Evolutionary conservation across 352 stramenopile species (phyloP).

Genomic region (Globisporangium nunn): DNA sequence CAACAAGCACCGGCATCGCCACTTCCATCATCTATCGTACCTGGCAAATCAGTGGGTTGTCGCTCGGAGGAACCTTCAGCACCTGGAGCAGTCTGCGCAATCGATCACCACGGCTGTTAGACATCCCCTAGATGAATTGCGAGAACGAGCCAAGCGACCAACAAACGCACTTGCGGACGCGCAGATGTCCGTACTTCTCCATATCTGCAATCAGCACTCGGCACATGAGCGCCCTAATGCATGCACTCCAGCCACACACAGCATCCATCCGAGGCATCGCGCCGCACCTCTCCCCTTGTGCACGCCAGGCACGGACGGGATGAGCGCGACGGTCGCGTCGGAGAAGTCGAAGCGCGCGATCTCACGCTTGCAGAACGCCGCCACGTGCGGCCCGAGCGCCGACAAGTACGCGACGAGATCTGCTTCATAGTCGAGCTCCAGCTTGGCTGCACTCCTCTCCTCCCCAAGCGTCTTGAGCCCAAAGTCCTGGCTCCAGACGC

Average conservation of each 20-base stretch:
- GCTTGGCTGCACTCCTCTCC: constrained; percentile 4
- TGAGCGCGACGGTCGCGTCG: constrained; percentile 38
- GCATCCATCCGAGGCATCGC: not conserved
- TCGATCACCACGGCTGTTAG: too few species aligned
- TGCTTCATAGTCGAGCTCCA: constrained; percentile 39
- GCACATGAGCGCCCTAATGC: not conserved
- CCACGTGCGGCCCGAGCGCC: constrained; percentile 32
- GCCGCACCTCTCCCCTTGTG: constrained; percentile 56
- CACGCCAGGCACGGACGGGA: constrained; percentile 63
- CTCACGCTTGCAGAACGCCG: constrained; percentile 33
- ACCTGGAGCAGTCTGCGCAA: constrained; percentile 37
- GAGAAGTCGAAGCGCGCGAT: constrained; percentile 60
- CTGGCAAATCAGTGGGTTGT: constrained; percentile 69
- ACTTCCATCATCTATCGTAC: constrained; percentile 8
- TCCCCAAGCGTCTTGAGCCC: constrained; percentile 34
- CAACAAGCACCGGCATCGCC: not conserved
- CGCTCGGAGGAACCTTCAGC: constrained; percentile 34
- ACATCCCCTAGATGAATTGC: not conserved
- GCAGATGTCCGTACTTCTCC: constrained; percentile 76
- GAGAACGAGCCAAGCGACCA: not conserved
- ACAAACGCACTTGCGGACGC: constrained; percentile 28
- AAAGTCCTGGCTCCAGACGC: constrained; percentile 82
- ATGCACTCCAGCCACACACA: not conserved
- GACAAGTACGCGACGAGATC: constrained; percentile 64
- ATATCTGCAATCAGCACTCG: constrained; percentile 34